Conservation (phyloP, 2,329 filamentous ascomycete species). For the Ceratocystis eucalypticola region DNA sequence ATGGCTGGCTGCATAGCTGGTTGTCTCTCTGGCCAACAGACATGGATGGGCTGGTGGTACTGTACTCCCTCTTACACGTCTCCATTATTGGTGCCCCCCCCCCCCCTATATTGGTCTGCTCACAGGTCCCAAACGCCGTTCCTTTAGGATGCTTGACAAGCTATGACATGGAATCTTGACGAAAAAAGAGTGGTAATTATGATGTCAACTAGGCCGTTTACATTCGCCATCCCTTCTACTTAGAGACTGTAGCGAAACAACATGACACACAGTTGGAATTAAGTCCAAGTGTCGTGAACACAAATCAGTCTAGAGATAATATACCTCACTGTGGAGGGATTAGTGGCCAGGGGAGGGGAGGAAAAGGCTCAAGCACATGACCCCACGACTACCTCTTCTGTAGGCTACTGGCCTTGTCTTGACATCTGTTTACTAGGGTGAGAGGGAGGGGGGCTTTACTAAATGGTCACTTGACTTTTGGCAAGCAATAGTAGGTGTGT, state of each 20-base stretch:
- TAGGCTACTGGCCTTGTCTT: neutral
- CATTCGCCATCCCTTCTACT: neutral
- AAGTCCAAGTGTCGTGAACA: neutral
- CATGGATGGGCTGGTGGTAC: neutral
- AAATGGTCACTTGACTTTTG: too few relatives aligned
- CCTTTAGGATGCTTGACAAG: neutral
- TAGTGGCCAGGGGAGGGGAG: neutral
- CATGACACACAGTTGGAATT: neutral
- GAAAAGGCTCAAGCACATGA: neutral
- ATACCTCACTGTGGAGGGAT: neutral
- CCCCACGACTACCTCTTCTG: neutral
- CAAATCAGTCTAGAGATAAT: neutral
- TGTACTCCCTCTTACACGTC: neutral
- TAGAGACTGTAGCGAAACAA: neutral
- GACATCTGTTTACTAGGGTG: neutral
- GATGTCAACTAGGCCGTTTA: neutral
- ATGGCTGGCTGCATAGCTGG: too few relatives aligned
- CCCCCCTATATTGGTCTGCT: neutral
- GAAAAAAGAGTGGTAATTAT: neutral
- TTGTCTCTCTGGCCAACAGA: too few relatives aligned
- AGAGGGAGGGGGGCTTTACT: too few relatives aligned
- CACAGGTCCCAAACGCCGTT: neutral
- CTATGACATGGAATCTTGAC: neutral
- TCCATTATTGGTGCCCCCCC: neutral
- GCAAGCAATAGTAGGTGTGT: too few relatives aligned